These are phyloP conservation scores for Waltergamsia citrina DNA, from an alignment of 2,329 filamentous ascomycete genomes.

Conservation along the genomic window DNA sequence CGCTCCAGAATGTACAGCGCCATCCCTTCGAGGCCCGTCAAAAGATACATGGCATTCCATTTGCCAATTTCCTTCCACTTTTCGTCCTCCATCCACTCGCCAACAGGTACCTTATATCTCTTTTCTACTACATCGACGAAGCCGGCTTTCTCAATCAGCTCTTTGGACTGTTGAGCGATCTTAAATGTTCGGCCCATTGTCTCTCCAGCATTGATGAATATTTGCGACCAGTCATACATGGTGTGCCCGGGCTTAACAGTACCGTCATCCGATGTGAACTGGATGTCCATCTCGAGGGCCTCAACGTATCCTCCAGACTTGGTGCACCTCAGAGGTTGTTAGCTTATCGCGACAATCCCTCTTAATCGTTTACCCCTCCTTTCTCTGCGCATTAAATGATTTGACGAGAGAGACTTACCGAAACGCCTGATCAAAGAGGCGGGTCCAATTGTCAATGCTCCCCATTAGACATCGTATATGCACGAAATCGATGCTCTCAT, in stretches of 20 bases:
- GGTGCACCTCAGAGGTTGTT: conserved; percentile 25
- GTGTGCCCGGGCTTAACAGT: conserved; percentile 15
- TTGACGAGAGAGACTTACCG: too few species aligned
- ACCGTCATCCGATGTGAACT: conserved; percentile 16
- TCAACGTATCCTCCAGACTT: conserved; percentile 26
- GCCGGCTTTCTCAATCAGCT: conserved; percentile 25
- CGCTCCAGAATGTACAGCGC: not conserved
- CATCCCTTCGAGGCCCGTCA: not conserved
- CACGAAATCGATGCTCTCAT: conserved; percentile 45
- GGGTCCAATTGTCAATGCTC: conserved; percentile 45
- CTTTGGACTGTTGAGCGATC: conserved; percentile 12
- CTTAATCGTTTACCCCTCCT: too few species aligned
- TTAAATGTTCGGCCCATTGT: conserved; percentile 19
- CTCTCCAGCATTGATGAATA: conserved; percentile 16
- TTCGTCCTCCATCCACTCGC: conserved; percentile 30
- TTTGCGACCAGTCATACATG: conserved; percentile 13
- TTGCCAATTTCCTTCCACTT: conserved; percentile 28
- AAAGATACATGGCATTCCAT: not conserved
- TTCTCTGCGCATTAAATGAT: too few species aligned
- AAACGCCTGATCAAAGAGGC: conserved; percentile 40
- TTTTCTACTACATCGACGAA: conserved; percentile 24
- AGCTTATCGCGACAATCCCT: not conserved
- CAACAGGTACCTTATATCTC: conserved; percentile 26
- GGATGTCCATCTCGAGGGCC: conserved; percentile 12
- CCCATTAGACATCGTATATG: conserved; percentile 48